Evolutionary conservation across 805 yeast species (phyloP).

Genomic region (Metschnikowia similis): DNA sequence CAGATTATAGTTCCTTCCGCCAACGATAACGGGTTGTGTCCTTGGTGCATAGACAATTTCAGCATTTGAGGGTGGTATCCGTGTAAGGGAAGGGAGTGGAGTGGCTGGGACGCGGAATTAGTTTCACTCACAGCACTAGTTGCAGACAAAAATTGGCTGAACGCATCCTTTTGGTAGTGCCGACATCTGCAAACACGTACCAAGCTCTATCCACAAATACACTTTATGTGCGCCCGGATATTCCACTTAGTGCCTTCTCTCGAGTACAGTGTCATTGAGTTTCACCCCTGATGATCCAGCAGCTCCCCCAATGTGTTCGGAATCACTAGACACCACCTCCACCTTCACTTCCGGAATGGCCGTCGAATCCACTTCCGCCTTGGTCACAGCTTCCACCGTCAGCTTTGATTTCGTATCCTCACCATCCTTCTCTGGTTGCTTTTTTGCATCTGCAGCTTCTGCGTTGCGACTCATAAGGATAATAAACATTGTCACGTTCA

Average conservation of each 20-base stretch:
- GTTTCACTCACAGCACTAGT: too few relatives aligned
- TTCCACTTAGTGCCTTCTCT: neutral
- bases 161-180: too few relatives aligned
- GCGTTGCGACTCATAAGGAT: neutral
- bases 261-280: neutral
- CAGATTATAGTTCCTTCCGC: too few relatives aligned
- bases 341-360: neutral
- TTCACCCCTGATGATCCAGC: constrained; percentile 6
- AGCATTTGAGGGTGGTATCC: too few relatives aligned
- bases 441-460: constrained; percentile 6
- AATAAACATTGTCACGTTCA: constrained; percentile 33
- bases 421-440: neutral
- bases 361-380: neutral
- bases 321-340: constrained; percentile 7
- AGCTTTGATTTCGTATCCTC: neutral
- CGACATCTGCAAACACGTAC: too few relatives aligned
- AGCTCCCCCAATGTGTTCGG: constrained; percentile 9
- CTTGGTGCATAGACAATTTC: too few relatives aligned
- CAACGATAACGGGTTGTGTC: too few relatives aligned
- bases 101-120: too few relatives aligned
- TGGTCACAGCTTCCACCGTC: neutral
- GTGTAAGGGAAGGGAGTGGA: too few relatives aligned
- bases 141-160: too few relatives aligned
- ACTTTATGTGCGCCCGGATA: neutral
- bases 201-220: neutral